phyloP scores from a whole-genome alignment of 2,329 filamentous ascomycete genomes.

The Alternaria sp. region DNA sequence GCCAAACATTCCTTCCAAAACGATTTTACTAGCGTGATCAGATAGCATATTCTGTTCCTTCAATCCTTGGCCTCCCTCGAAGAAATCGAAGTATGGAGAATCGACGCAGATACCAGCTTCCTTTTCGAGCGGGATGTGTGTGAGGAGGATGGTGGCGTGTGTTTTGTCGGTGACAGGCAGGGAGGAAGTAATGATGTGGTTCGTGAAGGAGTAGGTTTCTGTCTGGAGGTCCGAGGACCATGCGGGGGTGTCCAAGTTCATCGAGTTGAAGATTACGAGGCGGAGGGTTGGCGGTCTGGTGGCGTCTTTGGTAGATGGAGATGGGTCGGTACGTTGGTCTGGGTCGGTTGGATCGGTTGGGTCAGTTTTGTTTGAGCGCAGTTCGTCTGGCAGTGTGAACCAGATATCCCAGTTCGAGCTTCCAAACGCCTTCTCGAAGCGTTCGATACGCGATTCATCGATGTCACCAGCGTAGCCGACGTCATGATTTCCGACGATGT shows the following conservation, averaged over 20 bases:
- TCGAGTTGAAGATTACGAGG: slow-evolving; percentile 86
- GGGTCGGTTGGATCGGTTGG: background rate
- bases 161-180: slow-evolving; percentile 68
- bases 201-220: slow-evolving; percentile 80
- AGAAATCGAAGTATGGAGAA: slow-evolving; percentile 82
- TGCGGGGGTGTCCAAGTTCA: slow-evolving; percentile 91
- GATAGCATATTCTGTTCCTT: slow-evolving; percentile 93
- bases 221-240: slow-evolving; percentile 72
- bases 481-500: slow-evolving; percentile 94
- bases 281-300: slow-evolving; percentile 72
- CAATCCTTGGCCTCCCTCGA: slow-evolving; percentile 71
- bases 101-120: slow-evolving; percentile 83
- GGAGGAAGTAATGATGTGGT: slow-evolving; percentile 70
- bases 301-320: background rate
- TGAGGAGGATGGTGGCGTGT: slow-evolving; percentile 84
- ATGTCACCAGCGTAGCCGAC: slow-evolving; percentile 96
- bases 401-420: slow-evolving; percentile 89
- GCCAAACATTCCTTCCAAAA: slow-evolving; percentile 87
- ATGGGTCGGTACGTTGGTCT: background rate
- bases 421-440: slow-evolving; percentile 88
- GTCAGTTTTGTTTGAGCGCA: background rate
- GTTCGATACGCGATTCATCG: slow-evolving; percentile 73
- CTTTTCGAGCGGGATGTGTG: slow-evolving; percentile 92
- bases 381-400: slow-evolving; percentile 58
- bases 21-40: slow-evolving; percentile 69